Evolutionary conservation across 352 stramenopile species (phyloP).

Genomic region (Discostella stelligera): DNA sequence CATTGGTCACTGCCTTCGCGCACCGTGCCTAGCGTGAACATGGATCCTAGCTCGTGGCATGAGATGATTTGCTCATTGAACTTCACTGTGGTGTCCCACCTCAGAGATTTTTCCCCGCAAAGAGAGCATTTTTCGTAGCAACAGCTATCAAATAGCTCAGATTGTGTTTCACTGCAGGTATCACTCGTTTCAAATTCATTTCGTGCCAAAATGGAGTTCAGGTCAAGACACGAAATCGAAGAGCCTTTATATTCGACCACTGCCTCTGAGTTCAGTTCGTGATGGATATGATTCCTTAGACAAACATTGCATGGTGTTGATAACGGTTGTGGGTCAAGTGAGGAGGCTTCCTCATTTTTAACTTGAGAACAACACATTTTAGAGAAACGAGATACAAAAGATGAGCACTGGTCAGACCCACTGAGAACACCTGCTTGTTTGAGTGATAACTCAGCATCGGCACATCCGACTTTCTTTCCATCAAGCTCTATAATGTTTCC

Average conservation of each 20-base stretch:
- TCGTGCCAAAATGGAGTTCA: slow-evolving; percentile 54
- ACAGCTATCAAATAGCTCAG: slow-evolving; percentile 49
- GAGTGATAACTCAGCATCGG: slow-evolving; percentile 21
- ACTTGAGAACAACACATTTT: slow-evolving; percentile 28
- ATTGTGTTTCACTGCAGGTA: slow-evolving; percentile 48
- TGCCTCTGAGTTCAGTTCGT: slow-evolving; percentile 49
- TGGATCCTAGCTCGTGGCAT: slow-evolving; percentile 46
- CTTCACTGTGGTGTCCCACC: slow-evolving; percentile 44
- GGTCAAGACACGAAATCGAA: slow-evolving; percentile 53
- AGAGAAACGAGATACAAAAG: slow-evolving; percentile 16
- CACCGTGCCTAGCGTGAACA: slow-evolving; percentile 43
- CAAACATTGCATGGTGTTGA: slow-evolving; percentile 41
- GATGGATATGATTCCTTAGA: slow-evolving; percentile 29
- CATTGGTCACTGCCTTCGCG: slow-evolving; percentile 37
- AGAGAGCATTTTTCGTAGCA: slow-evolving; percentile 57
- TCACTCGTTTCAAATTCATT: slow-evolving; percentile 47
- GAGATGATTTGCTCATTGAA: slow-evolving; percentile 53
- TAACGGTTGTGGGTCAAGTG: not conserved
- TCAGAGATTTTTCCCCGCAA: slow-evolving; percentile 42
- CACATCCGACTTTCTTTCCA: slow-evolving; percentile 33
- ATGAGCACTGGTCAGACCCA: slow-evolving; percentile 25
- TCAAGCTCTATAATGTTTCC: slow-evolving; percentile 22
- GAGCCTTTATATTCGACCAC: slow-evolving; percentile 53
- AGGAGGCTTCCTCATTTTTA: not conserved
- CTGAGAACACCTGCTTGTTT: slow-evolving; percentile 17